phyloP scores from a whole-genome alignment of 164 flowering plant genomes.

The Kalanchoe fedtschenkoi region DNA sequence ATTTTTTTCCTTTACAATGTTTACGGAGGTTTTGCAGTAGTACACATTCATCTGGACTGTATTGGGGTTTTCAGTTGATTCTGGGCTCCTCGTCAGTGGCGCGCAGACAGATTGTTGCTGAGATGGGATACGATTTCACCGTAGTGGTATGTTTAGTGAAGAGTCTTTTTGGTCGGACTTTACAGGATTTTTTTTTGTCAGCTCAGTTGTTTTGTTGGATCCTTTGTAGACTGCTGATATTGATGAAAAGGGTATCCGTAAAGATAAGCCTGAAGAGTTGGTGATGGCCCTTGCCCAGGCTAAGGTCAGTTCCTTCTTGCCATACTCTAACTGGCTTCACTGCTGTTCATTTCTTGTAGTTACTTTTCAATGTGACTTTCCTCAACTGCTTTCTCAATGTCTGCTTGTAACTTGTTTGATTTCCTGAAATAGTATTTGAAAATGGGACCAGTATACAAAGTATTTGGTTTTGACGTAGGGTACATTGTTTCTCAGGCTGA shows the following conservation, averaged over 20 bases:
- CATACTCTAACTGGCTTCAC: no score
- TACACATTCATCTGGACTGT: background rate
- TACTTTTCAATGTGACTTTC: no score
- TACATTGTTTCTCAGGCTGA: constrained; percentile 53
- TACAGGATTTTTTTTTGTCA: background rate
- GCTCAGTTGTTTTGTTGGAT: background rate
- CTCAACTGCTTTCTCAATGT: no score
- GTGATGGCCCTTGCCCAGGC: constrained; percentile 91
- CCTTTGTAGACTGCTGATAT: constrained; percentile 73
- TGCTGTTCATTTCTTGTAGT: no score
- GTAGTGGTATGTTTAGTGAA: constrained; percentile 34
- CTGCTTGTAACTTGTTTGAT: no score
- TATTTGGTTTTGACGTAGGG: background rate
- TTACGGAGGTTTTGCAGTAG: background rate
- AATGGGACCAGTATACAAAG: background rate
- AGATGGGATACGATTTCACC: constrained; percentile 87
- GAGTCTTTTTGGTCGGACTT: background rate
- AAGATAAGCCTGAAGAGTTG: constrained; percentile 77
- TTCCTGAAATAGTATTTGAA: background rate
- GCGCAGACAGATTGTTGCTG: constrained; percentile 56
- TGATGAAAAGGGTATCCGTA: constrained; percentile 74
- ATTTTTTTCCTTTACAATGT: no score
- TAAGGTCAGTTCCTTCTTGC: constrained; percentile 35
- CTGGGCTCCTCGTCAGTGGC: constrained; percentile 79
- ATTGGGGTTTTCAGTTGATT: constrained; percentile 45